phyloP scores from a whole-genome alignment of 2,329 filamentous ascomycete species.

The Botrytis porri region DNA sequence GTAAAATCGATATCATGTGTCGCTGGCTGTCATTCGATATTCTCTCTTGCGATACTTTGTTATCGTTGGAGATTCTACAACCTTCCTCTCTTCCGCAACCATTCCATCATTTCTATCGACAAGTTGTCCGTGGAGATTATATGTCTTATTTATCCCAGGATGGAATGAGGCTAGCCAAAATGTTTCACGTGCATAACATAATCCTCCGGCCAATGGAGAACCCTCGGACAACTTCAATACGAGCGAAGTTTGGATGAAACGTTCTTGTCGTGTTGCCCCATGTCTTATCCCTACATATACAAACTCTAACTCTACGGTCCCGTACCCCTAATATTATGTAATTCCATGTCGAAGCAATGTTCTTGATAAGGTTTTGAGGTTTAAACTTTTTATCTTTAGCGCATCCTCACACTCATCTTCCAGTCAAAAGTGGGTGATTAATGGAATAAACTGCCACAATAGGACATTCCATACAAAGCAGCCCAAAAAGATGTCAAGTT shows the following conservation, averaged over 20 bases:
- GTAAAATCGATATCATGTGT: neutral
- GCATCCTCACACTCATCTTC: neutral
- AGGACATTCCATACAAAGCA: neutral
- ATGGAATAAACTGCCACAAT: constrained; percentile 4
- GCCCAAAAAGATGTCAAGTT: neutral
- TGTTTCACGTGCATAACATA: neutral
- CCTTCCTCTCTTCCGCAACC: neutral
- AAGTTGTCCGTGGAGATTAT: neutral
- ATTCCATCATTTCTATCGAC: neutral
- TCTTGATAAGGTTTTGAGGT: constrained; percentile 1
- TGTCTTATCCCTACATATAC: neutral
- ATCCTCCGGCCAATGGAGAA: neutral
- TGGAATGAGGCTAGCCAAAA: neutral
- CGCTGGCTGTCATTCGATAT: neutral
- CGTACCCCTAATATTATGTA: neutral
- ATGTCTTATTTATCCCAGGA: neutral
- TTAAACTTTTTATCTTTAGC: constrained; percentile 1
- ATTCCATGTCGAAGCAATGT: neutral
- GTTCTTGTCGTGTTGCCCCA: neutral
- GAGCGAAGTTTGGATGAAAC: neutral
- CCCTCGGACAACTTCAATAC: neutral
- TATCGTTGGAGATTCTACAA: neutral
- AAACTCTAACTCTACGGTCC: neutral
- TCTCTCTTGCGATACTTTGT: neutral
- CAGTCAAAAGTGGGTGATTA: constrained; percentile 6